Evolutionary conservation across 768 basidiomycete species (phyloP).

Genomic region (Rossbeevera mucosa): DNA sequence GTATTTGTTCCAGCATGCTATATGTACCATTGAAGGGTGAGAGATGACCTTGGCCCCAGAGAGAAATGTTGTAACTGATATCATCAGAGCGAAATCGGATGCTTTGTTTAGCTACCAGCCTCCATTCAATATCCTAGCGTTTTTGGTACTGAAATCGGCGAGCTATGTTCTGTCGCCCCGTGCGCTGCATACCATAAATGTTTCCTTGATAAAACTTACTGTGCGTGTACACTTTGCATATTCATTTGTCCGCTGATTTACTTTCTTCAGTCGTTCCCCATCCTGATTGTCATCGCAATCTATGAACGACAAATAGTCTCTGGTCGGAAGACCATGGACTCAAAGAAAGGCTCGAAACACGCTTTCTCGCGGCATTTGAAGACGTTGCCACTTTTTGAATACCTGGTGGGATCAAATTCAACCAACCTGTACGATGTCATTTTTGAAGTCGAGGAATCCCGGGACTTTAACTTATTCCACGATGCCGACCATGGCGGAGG

Average conservation of each 20-base stretch:
- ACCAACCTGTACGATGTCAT: slow-evolving; percentile 73
- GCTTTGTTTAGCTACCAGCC: slow-evolving; percentile 90
- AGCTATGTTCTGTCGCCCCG: slow-evolving; percentile 73
- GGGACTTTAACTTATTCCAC: slow-evolving; percentile 46
- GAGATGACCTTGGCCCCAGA: not conserved
- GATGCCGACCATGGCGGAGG: slow-evolving; percentile 44
- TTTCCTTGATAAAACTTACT: slow-evolving; percentile 80
- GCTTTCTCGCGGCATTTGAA: slow-evolving; percentile 65
- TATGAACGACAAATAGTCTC: slow-evolving; percentile 72
- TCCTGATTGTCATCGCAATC: slow-evolving; percentile 66
- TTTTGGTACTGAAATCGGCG: slow-evolving; percentile 73
- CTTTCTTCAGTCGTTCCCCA: slow-evolving; percentile 59
- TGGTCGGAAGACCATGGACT: slow-evolving; percentile 47
- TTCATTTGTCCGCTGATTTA: not conserved
- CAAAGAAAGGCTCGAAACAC: slow-evolving; percentile 49
- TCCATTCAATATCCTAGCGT: slow-evolving; percentile 82
- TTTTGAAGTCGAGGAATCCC: slow-evolving; percentile 61
- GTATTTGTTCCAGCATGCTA: slow-evolving; percentile 84
- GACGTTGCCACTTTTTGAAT: slow-evolving; percentile 69
- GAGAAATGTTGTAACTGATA: slow-evolving; percentile 3
- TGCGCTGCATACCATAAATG: slow-evolving; percentile 76
- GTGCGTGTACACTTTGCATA: slow-evolving; percentile 36
- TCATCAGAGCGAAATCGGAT: slow-evolving; percentile 74
- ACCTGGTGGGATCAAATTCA: slow-evolving; percentile 65
- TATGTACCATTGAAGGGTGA: slow-evolving; percentile 85